phyloP scores from a whole-genome alignment of 495 filamentous ascomycete genomes.

The Hypoxylon lienhwacheense region DNA sequence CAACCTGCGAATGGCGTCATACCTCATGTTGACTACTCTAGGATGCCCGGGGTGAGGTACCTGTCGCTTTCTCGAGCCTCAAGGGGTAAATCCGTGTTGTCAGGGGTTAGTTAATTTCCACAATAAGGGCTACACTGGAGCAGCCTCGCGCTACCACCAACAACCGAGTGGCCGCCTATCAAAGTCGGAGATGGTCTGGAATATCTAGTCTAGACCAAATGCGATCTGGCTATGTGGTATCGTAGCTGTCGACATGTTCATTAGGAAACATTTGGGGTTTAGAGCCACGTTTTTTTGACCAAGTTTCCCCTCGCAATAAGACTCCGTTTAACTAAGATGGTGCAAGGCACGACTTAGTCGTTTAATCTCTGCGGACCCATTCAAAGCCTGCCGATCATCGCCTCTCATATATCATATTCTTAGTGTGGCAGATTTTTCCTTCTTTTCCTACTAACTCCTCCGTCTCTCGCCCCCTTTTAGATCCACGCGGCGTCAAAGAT shows the following conservation, averaged over 20 bases:
- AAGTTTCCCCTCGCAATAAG: conserved; percentile 14
- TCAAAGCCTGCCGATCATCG: conserved; percentile 34
- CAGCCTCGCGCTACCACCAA: conserved; percentile 32
- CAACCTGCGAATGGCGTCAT: conserved; percentile 17
- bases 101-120: conserved; percentile 35
- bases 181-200: conserved; percentile 4
- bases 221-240: conserved; percentile 5
- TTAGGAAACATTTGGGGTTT: conserved; percentile 1
- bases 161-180: conserved; percentile 27
- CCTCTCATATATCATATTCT: conserved; percentile 19
- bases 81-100: conserved; percentile 19
- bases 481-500: conserved; percentile 24
- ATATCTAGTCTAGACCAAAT: conserved; percentile 1
- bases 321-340: conserved; percentile 15
- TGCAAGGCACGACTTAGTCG: conserved; percentile 30
- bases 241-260: conserved; percentile 12
- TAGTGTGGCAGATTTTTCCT: conserved; percentile 1
- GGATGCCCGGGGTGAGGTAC: conserved; percentile 17
- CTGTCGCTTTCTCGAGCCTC: conserved; percentile 14
- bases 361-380: conserved; percentile 37
- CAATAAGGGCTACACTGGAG: conserved; percentile 21
- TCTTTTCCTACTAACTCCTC: conserved; percentile 28
- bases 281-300: conserved; percentile 11
- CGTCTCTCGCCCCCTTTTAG: conserved; percentile 21
- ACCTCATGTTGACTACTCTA: conserved; percentile 11